A percentile compares a stretch with the other conserved stretches of the same genome.
These are phyloP conservation scores for Mitragyna speciosa DNA, from an alignment of 257 asterid genomes.

Conservation along the genomic window DNA sequence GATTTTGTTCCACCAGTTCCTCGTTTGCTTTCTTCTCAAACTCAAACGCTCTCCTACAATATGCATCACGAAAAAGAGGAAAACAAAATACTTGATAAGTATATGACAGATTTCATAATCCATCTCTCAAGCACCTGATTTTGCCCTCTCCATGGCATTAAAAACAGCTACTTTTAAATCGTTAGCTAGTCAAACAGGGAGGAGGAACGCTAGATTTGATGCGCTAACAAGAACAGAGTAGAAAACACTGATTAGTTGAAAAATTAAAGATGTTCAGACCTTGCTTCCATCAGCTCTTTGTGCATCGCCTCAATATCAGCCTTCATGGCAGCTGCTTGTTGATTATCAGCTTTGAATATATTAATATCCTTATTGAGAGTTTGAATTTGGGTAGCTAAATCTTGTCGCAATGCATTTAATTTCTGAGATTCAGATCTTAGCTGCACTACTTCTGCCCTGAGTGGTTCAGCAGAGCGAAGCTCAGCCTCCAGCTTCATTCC, in stretches of 20 bases:
- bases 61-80: constrained; percentile 9
- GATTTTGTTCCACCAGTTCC: constrained; percentile 69
- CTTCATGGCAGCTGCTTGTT: constrained; percentile 58
- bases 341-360: constrained; percentile 60
- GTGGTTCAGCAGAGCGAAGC: constrained; percentile 57
- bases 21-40: constrained; percentile 78
- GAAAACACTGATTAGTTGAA: background rate
- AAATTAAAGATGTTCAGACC: constrained; percentile 40
- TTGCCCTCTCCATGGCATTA: background rate
- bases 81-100: constrained; percentile 13
- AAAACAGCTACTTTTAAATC: background rate
- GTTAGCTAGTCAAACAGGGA: background rate
- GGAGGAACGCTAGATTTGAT: background rate
- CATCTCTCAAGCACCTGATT: background rate
- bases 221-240: background rate
- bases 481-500: constrained; percentile 81
- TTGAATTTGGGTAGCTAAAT: constrained; percentile 60
- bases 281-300: constrained; percentile 66
- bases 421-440: constrained; percentile 73
- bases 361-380: constrained; percentile 62
- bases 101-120: background rate
- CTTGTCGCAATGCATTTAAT: constrained; percentile 50
- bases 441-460: constrained; percentile 58
- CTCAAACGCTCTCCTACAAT: constrained; percentile 61
- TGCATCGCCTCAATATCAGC: constrained; percentile 65